These are phyloP conservation scores for Pleoardoris graminearum DNA, from an alignment of 2,329 filamentous ascomycete genomes.

Conservation along the genomic window DNA sequence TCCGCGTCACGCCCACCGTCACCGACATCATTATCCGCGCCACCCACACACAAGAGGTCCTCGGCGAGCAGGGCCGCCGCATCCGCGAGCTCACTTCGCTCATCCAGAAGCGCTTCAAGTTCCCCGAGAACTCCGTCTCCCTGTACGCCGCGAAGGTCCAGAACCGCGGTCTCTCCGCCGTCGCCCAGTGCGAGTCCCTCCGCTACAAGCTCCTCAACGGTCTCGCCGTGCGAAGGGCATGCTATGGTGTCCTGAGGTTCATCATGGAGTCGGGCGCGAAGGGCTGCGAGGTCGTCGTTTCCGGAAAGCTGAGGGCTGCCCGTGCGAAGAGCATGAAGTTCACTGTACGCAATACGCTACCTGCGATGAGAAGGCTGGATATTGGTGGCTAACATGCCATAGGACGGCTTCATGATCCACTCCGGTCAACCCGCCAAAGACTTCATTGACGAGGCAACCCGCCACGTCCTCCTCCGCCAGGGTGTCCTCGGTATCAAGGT, in stretches of 20 bases:
- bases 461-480: conserved; percentile 99
- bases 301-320: conserved; percentile 97
- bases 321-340: conserved; percentile 99
- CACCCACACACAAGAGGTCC: conserved; percentile 99
- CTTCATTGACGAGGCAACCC: conserved; percentile 98
- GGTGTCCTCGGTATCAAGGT: conserved; percentile 99
- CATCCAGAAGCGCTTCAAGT: conserved; percentile 99
- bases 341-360: conserved; percentile 67
- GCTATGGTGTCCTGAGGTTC: conserved; percentile 99
- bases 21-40: conserved; percentile 99
- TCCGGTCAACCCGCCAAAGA: conserved; percentile 99
- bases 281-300: conserved; percentile 99
- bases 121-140: conserved; percentile 99
- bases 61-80: conserved; percentile 99
- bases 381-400: conserved; percentile 22
- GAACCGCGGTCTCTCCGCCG: conserved; percentile 99
- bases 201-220: conserved; percentile 99
- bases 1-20: conserved; percentile 98
- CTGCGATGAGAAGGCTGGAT: neutral
- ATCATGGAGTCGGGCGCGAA: conserved; percentile 99
- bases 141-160: conserved; percentile 99
- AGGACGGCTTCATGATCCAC: conserved; percentile 99
- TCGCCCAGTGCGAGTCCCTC: conserved; percentile 99
- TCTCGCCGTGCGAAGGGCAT: conserved; percentile 96
- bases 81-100: conserved; percentile 99